Evolutionary conservation across 169 alveolate species (phyloP).

Genomic region (Plasmodium inui): DNA sequence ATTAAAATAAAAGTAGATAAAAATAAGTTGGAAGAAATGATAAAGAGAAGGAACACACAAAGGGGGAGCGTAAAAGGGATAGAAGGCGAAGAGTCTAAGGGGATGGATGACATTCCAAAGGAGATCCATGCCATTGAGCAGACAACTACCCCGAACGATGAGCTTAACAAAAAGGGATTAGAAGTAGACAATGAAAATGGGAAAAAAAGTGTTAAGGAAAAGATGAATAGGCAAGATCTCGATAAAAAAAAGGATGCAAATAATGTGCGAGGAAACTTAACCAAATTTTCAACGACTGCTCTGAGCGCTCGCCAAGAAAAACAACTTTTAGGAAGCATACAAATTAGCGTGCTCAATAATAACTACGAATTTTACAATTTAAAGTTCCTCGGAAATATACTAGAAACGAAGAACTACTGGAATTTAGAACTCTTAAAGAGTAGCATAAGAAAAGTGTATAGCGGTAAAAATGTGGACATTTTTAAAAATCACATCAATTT

Average conservation of each 20-base stretch:
- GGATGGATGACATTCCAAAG: neutral
- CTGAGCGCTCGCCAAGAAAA: neutral
- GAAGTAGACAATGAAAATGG: neutral
- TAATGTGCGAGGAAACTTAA: neutral
- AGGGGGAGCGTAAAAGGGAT: neutral
- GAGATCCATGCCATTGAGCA: neutral
- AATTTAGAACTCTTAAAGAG: constrained; percentile 47
- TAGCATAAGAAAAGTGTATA: constrained; percentile 31
- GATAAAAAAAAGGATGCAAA: neutral
- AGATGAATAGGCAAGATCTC: neutral
- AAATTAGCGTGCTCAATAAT: constrained; percentile 49
- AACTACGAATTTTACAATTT: constrained; percentile 64
- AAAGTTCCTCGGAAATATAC: constrained; percentile 58
- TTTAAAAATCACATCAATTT: constrained; percentile 68
- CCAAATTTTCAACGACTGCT: neutral
- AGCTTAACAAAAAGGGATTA: neutral
- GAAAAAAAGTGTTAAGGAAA: constrained; percentile 13
- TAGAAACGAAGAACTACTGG: constrained; percentile 64
- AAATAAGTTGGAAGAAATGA: constrained; percentile 42
- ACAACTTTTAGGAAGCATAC: constrained; percentile 38
- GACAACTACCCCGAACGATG: neutral
- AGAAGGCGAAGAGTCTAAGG: neutral
- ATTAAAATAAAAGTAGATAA: constrained; percentile 52
- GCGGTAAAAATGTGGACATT: constrained; percentile 18
- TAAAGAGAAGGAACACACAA: neutral